phyloP scores from a whole-genome alignment of 2,329 filamentous ascomycete genomes.

The Aspergillus chevalieri region DNA sequence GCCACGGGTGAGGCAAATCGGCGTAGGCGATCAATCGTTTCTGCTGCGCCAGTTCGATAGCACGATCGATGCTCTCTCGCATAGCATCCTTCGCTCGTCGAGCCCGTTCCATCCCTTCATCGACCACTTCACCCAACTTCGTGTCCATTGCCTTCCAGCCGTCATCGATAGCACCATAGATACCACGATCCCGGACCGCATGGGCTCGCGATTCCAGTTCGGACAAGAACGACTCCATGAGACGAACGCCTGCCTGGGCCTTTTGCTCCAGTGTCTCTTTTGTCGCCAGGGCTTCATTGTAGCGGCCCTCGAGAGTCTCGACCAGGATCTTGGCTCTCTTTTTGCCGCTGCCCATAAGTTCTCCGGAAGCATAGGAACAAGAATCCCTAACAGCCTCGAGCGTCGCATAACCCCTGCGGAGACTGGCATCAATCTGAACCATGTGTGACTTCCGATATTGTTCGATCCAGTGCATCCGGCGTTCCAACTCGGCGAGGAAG shows the following conservation, averaged over 20 bases:
- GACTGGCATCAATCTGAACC: constrained; percentile 72
- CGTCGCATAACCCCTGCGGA: constrained; percentile 78
- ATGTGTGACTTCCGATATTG: constrained; percentile 77
- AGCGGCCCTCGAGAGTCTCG: constrained; percentile 81
- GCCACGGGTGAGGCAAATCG: constrained; percentile 85
- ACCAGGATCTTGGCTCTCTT: constrained; percentile 82
- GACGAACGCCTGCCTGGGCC: constrained; percentile 74
- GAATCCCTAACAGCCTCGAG: constrained; percentile 79
- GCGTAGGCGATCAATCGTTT: constrained; percentile 81
- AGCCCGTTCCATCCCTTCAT: constrained; percentile 77
- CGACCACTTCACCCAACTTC: constrained; percentile 67
- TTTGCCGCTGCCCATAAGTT: constrained; percentile 79
- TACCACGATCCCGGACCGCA: constrained; percentile 69
- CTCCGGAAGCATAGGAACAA: constrained; percentile 84
- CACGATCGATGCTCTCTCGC: constrained; percentile 76
- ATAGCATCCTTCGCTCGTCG: constrained; percentile 73
- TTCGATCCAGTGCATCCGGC: constrained; percentile 81
- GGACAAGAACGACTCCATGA: constrained; percentile 77
- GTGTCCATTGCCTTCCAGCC: constrained; percentile 76
- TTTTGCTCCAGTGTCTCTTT: constrained; percentile 89
- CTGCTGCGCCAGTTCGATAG: constrained; percentile 67
- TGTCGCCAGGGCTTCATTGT: constrained; percentile 76
- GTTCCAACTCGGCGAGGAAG: constrained; percentile 71
- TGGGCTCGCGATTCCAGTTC: constrained; percentile 80
- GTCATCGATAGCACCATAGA: constrained; percentile 72